Percentiles rank a stretch among this genome's conserved stretches.
Conservation (phyloP, 2,329 filamentous ascomycete species). For the Paecilomyces fulvus region DNA sequence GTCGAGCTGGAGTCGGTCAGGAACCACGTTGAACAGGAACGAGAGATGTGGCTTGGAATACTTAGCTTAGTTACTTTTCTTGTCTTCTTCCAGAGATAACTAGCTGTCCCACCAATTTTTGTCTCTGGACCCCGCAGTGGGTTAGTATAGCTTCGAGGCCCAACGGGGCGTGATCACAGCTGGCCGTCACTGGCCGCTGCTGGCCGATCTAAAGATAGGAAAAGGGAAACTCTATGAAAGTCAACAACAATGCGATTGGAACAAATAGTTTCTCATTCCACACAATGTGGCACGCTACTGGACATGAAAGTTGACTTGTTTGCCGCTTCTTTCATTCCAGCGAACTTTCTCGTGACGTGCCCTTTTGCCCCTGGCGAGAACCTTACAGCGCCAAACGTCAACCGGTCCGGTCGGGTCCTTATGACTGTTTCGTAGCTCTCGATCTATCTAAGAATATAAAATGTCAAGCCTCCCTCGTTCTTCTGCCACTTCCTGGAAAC, state of each 20-base stretch:
- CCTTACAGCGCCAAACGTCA: background rate
- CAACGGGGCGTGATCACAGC: background rate
- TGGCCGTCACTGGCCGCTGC: background rate
- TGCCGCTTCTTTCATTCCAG: background rate
- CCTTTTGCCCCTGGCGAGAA: background rate
- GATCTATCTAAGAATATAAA: no score
- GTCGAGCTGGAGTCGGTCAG: background rate
- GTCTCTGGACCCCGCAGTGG: background rate
- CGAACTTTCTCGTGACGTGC: background rate
- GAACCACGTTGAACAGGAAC: background rate
- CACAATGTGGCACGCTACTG: background rate
- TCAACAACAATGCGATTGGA: background rate
- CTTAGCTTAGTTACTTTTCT: no score
- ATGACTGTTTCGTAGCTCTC: background rate
- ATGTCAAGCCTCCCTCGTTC: background rate
- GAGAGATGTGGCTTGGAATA: background rate
- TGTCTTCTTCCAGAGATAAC: no score
- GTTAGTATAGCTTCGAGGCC: background rate
- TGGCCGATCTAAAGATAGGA: background rate
- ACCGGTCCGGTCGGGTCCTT: background rate
- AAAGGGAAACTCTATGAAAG: background rate
- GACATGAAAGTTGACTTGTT: background rate
- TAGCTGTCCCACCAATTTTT: no score
- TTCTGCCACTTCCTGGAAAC: background rate
- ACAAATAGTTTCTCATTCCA: background rate